Percentiles rank a stretch among this genome's conserved stretches.
These are phyloP conservation scores for Guadua angustifolia DNA, from an alignment of 176 grass and related monocot genomes.

Conservation along the genomic window DNA sequence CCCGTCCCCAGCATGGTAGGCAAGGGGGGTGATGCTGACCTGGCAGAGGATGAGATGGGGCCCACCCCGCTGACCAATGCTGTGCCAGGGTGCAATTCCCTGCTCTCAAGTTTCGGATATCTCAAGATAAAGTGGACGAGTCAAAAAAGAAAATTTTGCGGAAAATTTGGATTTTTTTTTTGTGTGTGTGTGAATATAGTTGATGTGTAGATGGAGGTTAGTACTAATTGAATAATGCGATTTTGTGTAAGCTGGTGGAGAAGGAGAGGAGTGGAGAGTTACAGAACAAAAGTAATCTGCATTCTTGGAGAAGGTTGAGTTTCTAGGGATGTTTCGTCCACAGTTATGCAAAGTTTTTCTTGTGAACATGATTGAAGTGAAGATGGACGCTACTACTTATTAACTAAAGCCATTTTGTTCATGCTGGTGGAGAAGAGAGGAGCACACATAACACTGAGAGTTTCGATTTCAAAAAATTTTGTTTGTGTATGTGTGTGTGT, in stretches of 20 bases:
- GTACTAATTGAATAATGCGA: not conserved
- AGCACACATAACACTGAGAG: not conserved
- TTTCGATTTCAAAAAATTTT: not conserved
- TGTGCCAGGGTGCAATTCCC: conserved; percentile 32
- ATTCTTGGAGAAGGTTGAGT: too few relatives aligned
- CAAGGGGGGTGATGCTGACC: conserved; percentile 36
- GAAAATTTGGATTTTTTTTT: not conserved
- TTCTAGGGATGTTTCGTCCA: not conserved
- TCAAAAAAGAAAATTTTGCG: not conserved
- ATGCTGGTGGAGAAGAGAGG: not conserved
- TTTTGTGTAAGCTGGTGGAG: conserved; percentile 1
- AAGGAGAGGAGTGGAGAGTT: too few relatives aligned
- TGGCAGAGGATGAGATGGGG: conserved; percentile 52
- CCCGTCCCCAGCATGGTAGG: not conserved
- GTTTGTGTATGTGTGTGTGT: too few relatives aligned
- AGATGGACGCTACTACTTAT: not conserved
- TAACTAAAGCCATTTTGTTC: not conserved
- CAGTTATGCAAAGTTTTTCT: not conserved
- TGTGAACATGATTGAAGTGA: conserved; percentile 29
- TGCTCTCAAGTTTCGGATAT: conserved; percentile 42
- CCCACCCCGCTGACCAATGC: conserved; percentile 45
- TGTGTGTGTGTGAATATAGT: conserved; percentile 9
- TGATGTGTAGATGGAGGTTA: not conserved
- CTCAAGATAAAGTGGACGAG: not conserved
- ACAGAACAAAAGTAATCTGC: not conserved